phyloP scores from a whole-genome alignment of 129 eudicot species.

The Artemisia argyi region DNA sequence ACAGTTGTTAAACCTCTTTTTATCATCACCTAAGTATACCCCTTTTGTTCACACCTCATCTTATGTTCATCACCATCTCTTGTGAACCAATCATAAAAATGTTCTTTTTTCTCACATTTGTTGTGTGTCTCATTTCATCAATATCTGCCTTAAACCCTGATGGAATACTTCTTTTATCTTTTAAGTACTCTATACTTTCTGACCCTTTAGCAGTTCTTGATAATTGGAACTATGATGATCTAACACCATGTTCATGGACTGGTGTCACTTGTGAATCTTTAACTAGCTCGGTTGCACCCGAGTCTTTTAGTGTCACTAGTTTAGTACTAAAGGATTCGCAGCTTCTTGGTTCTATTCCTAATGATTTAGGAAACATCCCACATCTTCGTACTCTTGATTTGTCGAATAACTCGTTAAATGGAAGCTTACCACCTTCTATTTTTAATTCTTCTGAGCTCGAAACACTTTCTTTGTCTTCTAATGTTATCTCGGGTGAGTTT shows the following conservation, averaged over 20 bases:
- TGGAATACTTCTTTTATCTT: slow-evolving; percentile 16
- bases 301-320: slow-evolving; percentile 39
- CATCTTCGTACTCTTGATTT: slow-evolving; percentile 68
- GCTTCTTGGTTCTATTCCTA: slow-evolving; percentile 74
- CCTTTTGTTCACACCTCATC: neutral
- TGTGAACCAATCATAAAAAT: neutral
- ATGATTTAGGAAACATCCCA: slow-evolving; percentile 66
- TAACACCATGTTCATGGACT: slow-evolving; percentile 78
- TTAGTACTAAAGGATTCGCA: slow-evolving; percentile 56
- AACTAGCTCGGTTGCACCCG: slow-evolving; percentile 23
- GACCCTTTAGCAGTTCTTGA: slow-evolving; percentile 92
- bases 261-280: slow-evolving; percentile 62
- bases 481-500: slow-evolving; percentile 61
- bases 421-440: slow-evolving; percentile 71
- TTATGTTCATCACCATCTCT: neutral
- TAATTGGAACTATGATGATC: slow-evolving; percentile 74
- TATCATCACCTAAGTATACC: slow-evolving; percentile 3
- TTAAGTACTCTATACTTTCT: slow-evolving; percentile 57
- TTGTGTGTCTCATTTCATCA: slow-evolving; percentile 1
- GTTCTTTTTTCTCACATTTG: slow-evolving; percentile 3
- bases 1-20: slow-evolving; percentile 7
- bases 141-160: neutral
- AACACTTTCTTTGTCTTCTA: slow-evolving; percentile 60
- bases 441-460: slow-evolving; percentile 65
- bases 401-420: slow-evolving; percentile 72